Conservation (phyloP, 345 rosid genomes). For the Syzygium aromaticum region DNA sequence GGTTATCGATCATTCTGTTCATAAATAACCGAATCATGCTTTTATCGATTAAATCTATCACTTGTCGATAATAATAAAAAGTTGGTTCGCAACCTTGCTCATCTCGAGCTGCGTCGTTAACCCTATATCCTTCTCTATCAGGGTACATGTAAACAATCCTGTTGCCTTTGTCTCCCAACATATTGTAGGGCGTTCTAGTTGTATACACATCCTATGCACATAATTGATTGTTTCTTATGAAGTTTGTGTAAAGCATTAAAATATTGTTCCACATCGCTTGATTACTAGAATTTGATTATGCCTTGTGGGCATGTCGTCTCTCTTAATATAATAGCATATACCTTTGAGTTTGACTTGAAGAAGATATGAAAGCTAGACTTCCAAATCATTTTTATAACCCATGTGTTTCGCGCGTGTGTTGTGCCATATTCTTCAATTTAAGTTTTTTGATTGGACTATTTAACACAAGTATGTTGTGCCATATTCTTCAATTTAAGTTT, state of each 20-base stretch:
- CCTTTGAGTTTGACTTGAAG: neutral
- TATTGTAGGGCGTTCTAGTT: neutral
- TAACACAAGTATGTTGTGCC: too few relatives aligned
- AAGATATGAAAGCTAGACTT: fast-evolving
- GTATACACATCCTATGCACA: fast-evolving
- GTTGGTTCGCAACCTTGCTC: fast-evolving
- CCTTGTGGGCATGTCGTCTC: fast-evolving
- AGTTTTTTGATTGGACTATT: neutral
- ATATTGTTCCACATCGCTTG: fast-evolving
- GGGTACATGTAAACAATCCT: fast-evolving
- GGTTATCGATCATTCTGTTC: too few relatives aligned
- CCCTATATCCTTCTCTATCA: fast-evolving
- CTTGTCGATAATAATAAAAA: too few relatives aligned
- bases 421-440: neutral
- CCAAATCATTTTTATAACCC: neutral
- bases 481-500: neutral
- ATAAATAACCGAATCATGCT: too few relatives aligned
- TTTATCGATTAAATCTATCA: too few relatives aligned
- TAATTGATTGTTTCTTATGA: neutral
- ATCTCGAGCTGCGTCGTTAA: fast-evolving
- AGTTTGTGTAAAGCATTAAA: neutral
- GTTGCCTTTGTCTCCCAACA: fast-evolving
- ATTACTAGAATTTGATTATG: neutral
- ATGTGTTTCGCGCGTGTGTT: too few relatives aligned
- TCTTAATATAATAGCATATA: neutral